phyloP scores from a whole-genome alignment of 805 yeast species.

The Wickerhamomyces mucosus region DNA sequence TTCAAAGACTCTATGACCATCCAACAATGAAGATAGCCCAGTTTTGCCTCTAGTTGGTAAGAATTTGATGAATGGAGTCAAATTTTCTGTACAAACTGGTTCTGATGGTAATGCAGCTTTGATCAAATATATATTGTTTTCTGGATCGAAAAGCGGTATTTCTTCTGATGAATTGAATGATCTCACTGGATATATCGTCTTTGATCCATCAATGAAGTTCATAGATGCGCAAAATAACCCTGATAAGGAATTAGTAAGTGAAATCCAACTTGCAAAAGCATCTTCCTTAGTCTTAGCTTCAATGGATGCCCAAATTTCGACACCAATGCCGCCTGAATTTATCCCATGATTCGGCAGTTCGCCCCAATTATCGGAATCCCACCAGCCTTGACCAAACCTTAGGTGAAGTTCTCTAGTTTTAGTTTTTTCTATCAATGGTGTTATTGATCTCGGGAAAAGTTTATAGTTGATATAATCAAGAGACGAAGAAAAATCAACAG shows the following conservation, averaged over 20 bases:
- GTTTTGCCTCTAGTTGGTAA: slow-evolving; percentile 89
- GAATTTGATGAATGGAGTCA: slow-evolving; percentile 85
- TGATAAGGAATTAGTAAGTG: slow-evolving; percentile 64
- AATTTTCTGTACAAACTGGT: slow-evolving; percentile 92
- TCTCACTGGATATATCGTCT: slow-evolving; percentile 59
- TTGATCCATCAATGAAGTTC: slow-evolving; percentile 73
- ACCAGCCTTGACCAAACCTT: slow-evolving; percentile 89
- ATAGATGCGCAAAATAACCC: slow-evolving; percentile 94
- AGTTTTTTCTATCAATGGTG: slow-evolving; percentile 62
- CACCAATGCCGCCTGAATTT: slow-evolving; percentile 87
- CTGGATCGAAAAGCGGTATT: slow-evolving; percentile 20
- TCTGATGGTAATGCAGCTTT: slow-evolving; percentile 91
- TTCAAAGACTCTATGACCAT: slow-evolving; percentile 86
- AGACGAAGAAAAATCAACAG: slow-evolving; percentile 17
- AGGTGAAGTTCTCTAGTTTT: slow-evolving; percentile 69
- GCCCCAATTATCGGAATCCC: slow-evolving; percentile 90
- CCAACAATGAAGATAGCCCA: slow-evolving; percentile 76
- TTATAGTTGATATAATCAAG: slow-evolving; percentile 38
- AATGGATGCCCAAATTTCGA: slow-evolving; percentile 82
- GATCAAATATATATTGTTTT: slow-evolving; percentile 42
- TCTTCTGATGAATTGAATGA: slow-evolving; percentile 21
- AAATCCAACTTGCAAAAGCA: slow-evolving; percentile 61
- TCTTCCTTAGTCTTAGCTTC: slow-evolving; percentile 47
- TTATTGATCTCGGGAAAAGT: slow-evolving; percentile 72
- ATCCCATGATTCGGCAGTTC: slow-evolving; percentile 62